Evolutionary conservation across 352 stramenopile species (phyloP), one percentile per base, ranked within the genome.

Genomic region (Phytopythium chamaehyphon): DNA sequence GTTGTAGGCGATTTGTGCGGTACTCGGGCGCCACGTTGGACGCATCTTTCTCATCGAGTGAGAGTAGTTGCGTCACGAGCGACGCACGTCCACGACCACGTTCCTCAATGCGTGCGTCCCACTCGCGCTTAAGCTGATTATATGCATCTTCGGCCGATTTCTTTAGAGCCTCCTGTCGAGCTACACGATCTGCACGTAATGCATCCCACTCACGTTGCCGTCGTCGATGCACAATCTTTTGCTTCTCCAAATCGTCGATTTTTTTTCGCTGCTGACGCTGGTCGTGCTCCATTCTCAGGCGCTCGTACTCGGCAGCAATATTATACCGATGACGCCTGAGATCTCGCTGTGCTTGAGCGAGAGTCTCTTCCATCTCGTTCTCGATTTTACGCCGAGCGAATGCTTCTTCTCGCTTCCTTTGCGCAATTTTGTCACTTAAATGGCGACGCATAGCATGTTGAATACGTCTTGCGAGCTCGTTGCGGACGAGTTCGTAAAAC

Each of bases 141-240:
- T 82, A 76, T 18, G 57, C 56, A 0, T 69, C 65, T 6, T 61
- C 61, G 12, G 70, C 63, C n/a, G 71, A 48, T 1, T 55, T 44
- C 31, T 83, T 84, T 6, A 74, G 51, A 3, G 64, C 54, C 28
- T 85, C 77, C 22, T 72, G 71, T 2, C 56, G 70, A 6, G 61
- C 65, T 2, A 75, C 43, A 5, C 64, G 62, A 6, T 70, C 56
- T 6, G 24, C 46, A 44, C 83, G 76, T 33, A 88, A 85, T 12
- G 59, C 62, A 9, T 86, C 73, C 77, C 80, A 88, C 45, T 82
- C 61, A 1, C 77, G 73, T 43, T 86, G 71, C 0, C 80, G 71
- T 16, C 64, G 60, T 39, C 76, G 51, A n/a, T 57, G 71, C 12
- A 86, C 42, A 21, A 86, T 69, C 39, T 87, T 88, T 18, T 76